phyloP scores from a whole-genome alignment of 768 basidiomycete genomes.

The Podaxis sp. region DNA sequence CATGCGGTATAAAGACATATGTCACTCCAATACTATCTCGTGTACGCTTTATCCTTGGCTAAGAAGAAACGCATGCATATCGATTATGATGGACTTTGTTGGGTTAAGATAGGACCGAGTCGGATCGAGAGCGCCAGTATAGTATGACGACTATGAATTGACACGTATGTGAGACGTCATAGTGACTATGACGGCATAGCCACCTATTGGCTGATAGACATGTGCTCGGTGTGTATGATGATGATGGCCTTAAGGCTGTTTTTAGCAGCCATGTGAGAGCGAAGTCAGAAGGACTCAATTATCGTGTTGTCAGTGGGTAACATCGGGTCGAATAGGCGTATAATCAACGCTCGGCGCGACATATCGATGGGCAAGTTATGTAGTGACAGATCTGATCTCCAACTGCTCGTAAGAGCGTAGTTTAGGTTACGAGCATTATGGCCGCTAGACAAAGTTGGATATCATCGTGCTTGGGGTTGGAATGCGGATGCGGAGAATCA shows the following conservation, averaged over 20 bases:
- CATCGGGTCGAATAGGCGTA: neutral
- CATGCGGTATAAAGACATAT: neutral
- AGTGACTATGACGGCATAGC: too few species aligned
- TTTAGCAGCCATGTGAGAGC: neutral
- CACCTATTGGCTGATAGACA: too few species aligned
- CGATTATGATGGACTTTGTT: too few species aligned
- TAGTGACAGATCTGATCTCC: neutral
- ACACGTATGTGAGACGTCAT: too few species aligned
- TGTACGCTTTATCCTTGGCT: neutral
- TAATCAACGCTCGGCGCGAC: neutral
- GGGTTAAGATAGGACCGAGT: too few species aligned
- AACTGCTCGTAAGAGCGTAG: neutral
- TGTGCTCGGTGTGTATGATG: neutral
- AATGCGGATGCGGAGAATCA: constrained; percentile 59
- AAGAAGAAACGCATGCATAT: too few species aligned
- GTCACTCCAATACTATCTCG: neutral
- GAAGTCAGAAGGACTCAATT: neutral
- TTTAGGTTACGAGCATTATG: neutral
- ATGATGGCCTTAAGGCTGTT: neutral
- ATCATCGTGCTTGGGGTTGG: constrained; percentile 23
- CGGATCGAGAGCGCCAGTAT: too few species aligned
- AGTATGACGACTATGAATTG: too few species aligned
- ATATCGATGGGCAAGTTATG: neutral
- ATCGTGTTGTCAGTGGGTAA: neutral
- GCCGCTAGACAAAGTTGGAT: neutral